Conservation (phyloP, 805 yeast species). For the Candida stauntonica region DNA sequence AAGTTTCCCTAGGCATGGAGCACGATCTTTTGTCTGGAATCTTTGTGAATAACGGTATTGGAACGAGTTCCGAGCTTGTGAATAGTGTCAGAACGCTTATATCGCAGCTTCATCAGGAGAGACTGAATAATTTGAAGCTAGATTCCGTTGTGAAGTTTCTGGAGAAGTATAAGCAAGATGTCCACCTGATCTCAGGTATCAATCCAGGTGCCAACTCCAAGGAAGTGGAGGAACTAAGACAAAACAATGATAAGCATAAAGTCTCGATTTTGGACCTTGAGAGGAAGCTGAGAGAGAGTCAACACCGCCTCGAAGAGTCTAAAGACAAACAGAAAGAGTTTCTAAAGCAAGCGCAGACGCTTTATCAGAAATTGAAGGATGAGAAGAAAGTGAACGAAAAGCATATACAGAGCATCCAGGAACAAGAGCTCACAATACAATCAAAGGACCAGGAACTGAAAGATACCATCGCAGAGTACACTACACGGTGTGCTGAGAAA, state of each 20-base stretch:
- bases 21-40: conserved; percentile 50
- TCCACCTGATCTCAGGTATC: conserved; percentile 1
- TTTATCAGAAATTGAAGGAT: conserved; percentile 1
- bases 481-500: too few relatives aligned
- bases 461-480: neutral
- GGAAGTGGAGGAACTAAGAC: conserved; percentile 3
- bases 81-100: conserved; percentile 51
- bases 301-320: neutral
- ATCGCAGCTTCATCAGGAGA: conserved; percentile 51
- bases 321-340: neutral
- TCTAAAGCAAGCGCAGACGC: neutral
- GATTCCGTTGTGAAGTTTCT: conserved; percentile 52
- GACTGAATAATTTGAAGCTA: conserved; percentile 53
- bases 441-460: neutral
- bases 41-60: conserved; percentile 54
- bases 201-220: neutral
- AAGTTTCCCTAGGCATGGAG: conserved; percentile 43
- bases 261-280: conserved; percentile 5
- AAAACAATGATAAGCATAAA: conserved; percentile 4
- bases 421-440: neutral
- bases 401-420: neutral
- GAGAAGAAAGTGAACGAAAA: conserved; percentile 3
- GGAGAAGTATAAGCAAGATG: conserved; percentile 39
- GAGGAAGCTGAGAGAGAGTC: neutral
- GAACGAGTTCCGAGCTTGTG: conserved; percentile 51